A percentile compares a stretch with the other conserved stretches of the same genome.
These are phyloP conservation scores for Sphaerulina vaccinii DNA, from an alignment of 2,329 filamentous ascomycete species.

Conservation along the genomic window DNA sequence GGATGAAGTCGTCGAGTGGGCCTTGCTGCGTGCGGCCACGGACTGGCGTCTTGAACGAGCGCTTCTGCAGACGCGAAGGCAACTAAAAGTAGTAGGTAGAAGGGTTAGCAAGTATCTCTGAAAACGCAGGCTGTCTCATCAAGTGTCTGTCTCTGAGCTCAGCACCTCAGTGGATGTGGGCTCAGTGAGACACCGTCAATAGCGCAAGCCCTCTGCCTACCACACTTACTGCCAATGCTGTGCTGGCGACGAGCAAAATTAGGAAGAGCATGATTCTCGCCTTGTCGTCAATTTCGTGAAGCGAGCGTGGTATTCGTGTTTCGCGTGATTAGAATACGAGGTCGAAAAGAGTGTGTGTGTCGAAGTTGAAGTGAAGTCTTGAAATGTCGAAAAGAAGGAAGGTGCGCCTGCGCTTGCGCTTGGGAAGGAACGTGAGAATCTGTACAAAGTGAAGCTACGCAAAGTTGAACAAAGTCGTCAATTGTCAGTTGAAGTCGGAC, in stretches of 20 bases:
- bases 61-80: constrained; percentile 27
- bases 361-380: too few relatives aligned
- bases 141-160: too few relatives aligned
- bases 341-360: neutral
- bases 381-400: constrained; percentile 1
- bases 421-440: neutral
- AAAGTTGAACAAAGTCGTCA: neutral
- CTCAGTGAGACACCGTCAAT: too few relatives aligned
- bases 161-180: too few relatives aligned
- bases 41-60: constrained; percentile 44
- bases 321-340: too few relatives aligned
- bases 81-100: constrained; percentile 24
- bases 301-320: neutral
- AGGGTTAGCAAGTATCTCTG: too few relatives aligned
- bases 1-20: constrained; percentile 62
- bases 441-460: neutral
- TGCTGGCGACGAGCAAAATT: constrained; percentile 49
- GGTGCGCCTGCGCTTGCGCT: neutral
- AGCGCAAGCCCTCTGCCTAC: too few relatives aligned
- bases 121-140: too few relatives aligned
- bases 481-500: neutral
- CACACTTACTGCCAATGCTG: too few relatives aligned
- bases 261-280: constrained; percentile 21
- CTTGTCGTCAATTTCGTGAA: neutral
- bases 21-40: constrained; percentile 50